Evolutionary conservation across 2,329 filamentous ascomycete genomes (phyloP).

Genomic region (Xylariales sp.): DNA sequence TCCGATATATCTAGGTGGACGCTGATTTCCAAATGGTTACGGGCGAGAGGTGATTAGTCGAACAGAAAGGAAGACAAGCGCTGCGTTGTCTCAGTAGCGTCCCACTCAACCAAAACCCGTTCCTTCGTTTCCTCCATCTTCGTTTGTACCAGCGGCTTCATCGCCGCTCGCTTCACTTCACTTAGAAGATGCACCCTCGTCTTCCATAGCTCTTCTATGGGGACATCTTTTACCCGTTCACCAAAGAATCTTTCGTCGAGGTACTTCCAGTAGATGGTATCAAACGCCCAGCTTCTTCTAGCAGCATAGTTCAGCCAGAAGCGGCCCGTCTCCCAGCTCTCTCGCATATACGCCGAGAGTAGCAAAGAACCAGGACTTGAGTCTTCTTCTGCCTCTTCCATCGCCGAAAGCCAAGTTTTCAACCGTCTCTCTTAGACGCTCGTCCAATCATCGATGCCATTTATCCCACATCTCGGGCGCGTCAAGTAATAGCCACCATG

Average conservation of each 20-base stretch:
- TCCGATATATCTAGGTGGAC: too few species aligned
- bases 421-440: slow-evolving; percentile 27
- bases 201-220: slow-evolving; percentile 14
- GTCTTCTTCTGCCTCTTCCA: slow-evolving; percentile 27
- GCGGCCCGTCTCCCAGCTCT: slow-evolving; percentile 29
- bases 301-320: slow-evolving; percentile 31
- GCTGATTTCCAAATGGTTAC: too few species aligned
- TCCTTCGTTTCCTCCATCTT: slow-evolving; percentile 26
- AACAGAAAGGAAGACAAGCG: slow-evolving; percentile 13
- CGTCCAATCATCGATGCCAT: slow-evolving; percentile 26
- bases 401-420: slow-evolving; percentile 25
- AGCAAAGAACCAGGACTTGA: not conserved
- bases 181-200: slow-evolving; percentile 22
- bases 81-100: slow-evolving; percentile 14
- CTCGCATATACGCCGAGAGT: slow-evolving; percentile 28
- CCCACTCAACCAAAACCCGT: slow-evolving; percentile 22
- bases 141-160: slow-evolving; percentile 25
- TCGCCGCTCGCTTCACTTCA: slow-evolving; percentile 19
- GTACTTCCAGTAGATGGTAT: slow-evolving; percentile 31
- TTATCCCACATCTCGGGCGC: slow-evolving; percentile 26
- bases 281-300: slow-evolving; percentile 33
- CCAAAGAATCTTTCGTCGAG: slow-evolving; percentile 31
- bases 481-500: slow-evolving; percentile 34
- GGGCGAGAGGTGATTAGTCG: too few species aligned
- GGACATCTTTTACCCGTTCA: slow-evolving; percentile 11